A percentile compares a stretch with the other conserved stretches of the same genome.
These are phyloP conservation scores for Takakia lepidozioides DNA, from an alignment of 225 moss, liverwort and hornwort genomes.

Conservation along the genomic window DNA sequence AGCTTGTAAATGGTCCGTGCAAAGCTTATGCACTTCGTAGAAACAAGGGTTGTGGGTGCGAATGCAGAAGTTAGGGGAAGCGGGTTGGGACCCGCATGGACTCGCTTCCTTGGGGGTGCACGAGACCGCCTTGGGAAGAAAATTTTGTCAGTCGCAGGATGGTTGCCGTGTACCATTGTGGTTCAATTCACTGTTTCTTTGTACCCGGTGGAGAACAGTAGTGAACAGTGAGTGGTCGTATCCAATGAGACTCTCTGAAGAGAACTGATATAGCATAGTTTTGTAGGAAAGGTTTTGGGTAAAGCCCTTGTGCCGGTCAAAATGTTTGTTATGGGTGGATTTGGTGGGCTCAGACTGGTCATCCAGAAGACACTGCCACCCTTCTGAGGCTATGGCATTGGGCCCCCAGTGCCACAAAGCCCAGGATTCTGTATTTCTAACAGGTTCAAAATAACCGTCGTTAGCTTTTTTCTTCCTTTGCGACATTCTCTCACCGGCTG, in stretches of 20 bases:
- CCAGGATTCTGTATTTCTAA: constrained; percentile 51
- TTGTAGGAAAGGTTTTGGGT: not conserved
- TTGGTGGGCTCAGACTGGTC: constrained; percentile 4
- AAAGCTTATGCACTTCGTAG: constrained; percentile 30
- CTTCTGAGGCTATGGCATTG: constrained; percentile 47
- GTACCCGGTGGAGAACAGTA: no score
- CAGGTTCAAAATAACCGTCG: constrained; percentile 29
- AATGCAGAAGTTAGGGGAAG: constrained; percentile 9
- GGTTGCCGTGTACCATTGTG: constrained; percentile 25
- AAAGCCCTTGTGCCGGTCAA: constrained; percentile 4
- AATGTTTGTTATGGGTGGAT: not conserved
- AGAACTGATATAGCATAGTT: constrained; percentile 35
- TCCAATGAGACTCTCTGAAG: no score
- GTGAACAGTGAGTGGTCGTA: no score
- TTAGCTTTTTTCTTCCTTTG: constrained; percentile 14
- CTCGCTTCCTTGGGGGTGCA: not conserved
- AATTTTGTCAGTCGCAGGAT: constrained; percentile 25
- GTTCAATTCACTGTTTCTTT: no score
- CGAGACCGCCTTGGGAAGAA: constrained; percentile 12
- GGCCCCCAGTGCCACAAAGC: constrained; percentile 26
- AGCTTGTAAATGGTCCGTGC: constrained; percentile 26
- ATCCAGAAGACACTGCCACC: constrained; percentile 1
- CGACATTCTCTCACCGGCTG: no score
- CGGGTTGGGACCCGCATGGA: not conserved
- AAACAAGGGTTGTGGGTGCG: constrained; percentile 12